Conservation (phyloP, 1,284 basidiomycete genomes). For the Apiotrichum sp. region DNA sequence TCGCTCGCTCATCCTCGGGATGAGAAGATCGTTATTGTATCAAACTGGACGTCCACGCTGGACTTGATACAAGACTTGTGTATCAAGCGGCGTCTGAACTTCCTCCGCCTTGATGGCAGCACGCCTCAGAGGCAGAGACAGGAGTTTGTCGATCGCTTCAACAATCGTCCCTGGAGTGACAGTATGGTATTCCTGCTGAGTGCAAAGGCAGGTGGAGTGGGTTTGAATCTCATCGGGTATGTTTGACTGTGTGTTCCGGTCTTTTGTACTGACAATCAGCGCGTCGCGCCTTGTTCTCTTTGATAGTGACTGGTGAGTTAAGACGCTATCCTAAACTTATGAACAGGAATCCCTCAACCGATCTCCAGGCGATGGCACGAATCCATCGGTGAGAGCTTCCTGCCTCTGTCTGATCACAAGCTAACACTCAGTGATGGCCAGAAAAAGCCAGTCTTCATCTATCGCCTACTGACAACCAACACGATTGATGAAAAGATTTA, state of each 20-base stretch:
- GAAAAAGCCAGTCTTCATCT: conserved; percentile 85
- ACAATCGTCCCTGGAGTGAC: conserved; percentile 25
- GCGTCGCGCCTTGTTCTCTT: conserved; percentile 71
- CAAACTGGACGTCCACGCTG: conserved; percentile 83
- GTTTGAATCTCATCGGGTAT: conserved; percentile 76
- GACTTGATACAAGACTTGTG: conserved; percentile 86
- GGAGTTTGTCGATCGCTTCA: conserved; percentile 47
- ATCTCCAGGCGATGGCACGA: conserved; percentile 95
- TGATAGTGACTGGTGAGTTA: conserved; percentile 79
- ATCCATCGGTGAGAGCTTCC: conserved; percentile 68
- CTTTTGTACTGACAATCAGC: conserved; percentile 34
- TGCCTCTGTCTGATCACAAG: not conserved
- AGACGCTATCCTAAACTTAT: conserved; percentile 3
- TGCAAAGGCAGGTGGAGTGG: conserved; percentile 92
- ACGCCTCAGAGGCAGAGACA: conserved; percentile 75
- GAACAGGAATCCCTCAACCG: conserved; percentile 51
- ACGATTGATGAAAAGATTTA: conserved; percentile 51
- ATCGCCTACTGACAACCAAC: conserved; percentile 67
- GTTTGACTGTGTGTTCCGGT: not conserved
- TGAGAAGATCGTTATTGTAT: conserved; percentile 90
- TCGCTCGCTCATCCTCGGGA: conserved; percentile 62
- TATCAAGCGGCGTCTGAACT: conserved; percentile 67
- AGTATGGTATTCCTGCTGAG: conserved; percentile 81
- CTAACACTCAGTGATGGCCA: conserved; percentile 72
- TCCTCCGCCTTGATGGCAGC: conserved; percentile 80